Evolutionary conservation across 2,329 filamentous ascomycete genomes (phyloP).

Genomic region (Fusarium papillatum): DNA sequence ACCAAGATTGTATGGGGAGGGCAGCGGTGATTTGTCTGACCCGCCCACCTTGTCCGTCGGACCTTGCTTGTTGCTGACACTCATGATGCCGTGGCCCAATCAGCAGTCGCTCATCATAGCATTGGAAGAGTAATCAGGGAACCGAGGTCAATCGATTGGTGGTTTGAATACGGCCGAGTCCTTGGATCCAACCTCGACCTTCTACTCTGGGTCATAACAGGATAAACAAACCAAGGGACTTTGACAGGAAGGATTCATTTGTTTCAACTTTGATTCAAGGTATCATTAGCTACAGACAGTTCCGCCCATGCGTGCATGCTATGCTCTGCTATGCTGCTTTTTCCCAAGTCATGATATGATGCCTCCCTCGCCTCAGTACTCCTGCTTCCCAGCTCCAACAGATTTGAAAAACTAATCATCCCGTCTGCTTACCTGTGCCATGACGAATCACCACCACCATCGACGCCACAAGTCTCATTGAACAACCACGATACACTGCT

Average conservation of each 20-base stretch:
- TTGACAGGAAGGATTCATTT: conserved; percentile 2
- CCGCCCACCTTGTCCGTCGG: neutral
- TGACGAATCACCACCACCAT: conserved; percentile 14
- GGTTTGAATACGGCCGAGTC: neutral
- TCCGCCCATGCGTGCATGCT: conserved; percentile 18
- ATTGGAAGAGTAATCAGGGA: neutral
- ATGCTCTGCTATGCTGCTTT: conserved; percentile 21
- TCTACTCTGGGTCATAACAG: neutral
- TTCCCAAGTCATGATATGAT: conserved; percentile 33
- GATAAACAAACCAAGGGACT: neutral
- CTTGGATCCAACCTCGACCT: neutral
- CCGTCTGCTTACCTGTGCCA: conserved; percentile 13
- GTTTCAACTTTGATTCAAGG: conserved; percentile 22
- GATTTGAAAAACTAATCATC: conserved; percentile 21
- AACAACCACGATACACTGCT: neutral
- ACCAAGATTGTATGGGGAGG: neutral
- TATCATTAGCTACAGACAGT: conserved; percentile 38
- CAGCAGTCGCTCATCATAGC: neutral
- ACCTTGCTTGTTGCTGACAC: neutral
- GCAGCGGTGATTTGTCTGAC: neutral
- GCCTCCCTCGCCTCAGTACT: conserved; percentile 22
- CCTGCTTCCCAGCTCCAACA: conserved; percentile 11
- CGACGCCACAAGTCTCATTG: conserved; percentile 11
- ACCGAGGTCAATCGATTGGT: neutral
- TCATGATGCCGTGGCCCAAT: neutral